Evolutionary conservation across 2,329 filamentous ascomycete genomes (phyloP).

Genomic region (Bipolaris bicolor): DNA sequence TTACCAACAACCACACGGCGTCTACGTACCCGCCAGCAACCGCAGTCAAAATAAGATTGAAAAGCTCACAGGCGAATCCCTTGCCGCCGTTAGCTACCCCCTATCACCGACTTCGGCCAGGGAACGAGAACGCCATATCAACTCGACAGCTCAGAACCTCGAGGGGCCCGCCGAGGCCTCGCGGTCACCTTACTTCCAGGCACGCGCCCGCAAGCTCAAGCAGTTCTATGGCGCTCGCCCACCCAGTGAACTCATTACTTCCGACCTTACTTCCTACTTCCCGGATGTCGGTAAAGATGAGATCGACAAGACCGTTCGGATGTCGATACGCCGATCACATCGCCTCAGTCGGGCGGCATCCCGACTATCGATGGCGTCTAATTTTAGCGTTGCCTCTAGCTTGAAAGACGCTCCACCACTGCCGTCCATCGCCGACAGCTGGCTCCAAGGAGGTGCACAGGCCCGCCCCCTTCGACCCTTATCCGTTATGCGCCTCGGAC

Average conservation of each 20-base stretch:
- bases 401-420: constrained; percentile 92
- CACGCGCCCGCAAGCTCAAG: constrained; percentile 63
- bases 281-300: constrained; percentile 92
- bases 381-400: constrained; percentile 89
- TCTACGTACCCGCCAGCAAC: constrained; percentile 67
- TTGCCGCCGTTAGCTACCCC: constrained; percentile 84
- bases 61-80: constrained; percentile 85
- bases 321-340: constrained; percentile 88
- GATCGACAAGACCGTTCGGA: constrained; percentile 91
- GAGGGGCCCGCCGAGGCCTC: constrained; percentile 46
- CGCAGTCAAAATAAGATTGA: constrained; percentile 87
- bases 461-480: constrained; percentile 62
- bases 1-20: constrained; percentile 71
- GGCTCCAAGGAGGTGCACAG: constrained; percentile 67
- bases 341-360: constrained; percentile 92
- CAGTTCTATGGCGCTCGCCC: constrained; percentile 91
- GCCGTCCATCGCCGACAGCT: constrained; percentile 92
- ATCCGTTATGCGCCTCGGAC: constrained; percentile 64
- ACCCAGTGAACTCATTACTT: constrained; percentile 95
- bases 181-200: constrained; percentile 47
- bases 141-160: constrained; percentile 57
- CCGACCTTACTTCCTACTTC: constrained; percentile 96
- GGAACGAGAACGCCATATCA: constrained; percentile 71
- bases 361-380: constrained; percentile 91
- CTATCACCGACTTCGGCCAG: constrained; percentile 76